These are phyloP conservation scores for Herpotrichia juniperi DNA, from an alignment of 2,329 filamentous ascomycete species.

Conservation along the genomic window DNA sequence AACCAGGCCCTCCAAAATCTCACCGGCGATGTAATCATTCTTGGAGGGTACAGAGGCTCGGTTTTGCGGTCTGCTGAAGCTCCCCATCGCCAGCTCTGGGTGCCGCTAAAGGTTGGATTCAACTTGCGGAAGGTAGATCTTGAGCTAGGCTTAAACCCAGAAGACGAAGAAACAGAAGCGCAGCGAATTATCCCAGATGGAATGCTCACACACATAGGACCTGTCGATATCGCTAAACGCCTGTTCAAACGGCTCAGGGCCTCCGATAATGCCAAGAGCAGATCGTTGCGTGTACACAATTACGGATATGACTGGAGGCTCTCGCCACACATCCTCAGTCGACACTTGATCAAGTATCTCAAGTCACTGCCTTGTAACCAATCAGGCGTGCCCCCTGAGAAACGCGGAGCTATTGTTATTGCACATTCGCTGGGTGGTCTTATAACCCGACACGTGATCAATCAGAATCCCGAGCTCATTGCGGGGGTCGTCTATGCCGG, in stretches of 20 bases:
- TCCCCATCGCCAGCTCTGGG: conserved; percentile 88
- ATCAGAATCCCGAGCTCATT: conserved; percentile 83
- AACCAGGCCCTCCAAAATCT: conserved; percentile 68
- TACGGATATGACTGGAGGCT: conserved; percentile 96
- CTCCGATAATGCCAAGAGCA: conserved; percentile 73
- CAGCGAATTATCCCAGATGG: conserved; percentile 83
- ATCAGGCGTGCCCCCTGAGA: conserved; percentile 56
- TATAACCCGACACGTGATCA: conserved; percentile 87
- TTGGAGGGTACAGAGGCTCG: conserved; percentile 91
- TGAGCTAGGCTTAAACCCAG: conserved; percentile 79
- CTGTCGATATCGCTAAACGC: conserved; percentile 84
- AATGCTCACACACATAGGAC: conserved; percentile 90
- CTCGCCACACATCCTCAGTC: conserved; percentile 77
- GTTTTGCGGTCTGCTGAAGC: conserved; percentile 83
- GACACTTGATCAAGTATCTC: conserved; percentile 74
- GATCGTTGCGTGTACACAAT: conserved; percentile 80
- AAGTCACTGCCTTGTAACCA: conserved; percentile 77
- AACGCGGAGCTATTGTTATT: conserved; percentile 77
- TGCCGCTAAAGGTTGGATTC: conserved; percentile 89
- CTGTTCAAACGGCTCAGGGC: conserved; percentile 79
- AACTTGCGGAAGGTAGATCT: conserved; percentile 92
- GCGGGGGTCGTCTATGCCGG: conserved; percentile 86
- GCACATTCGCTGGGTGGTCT: conserved; percentile 88
- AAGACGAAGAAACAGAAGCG: conserved; percentile 84
- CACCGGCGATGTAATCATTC: conserved; percentile 82